Evolutionary conservation across 225 moss, liverwort and hornwort species (phyloP), one percentile per base, ranked within the genome.

Genomic region (Sphagnum tenellum): DNA sequence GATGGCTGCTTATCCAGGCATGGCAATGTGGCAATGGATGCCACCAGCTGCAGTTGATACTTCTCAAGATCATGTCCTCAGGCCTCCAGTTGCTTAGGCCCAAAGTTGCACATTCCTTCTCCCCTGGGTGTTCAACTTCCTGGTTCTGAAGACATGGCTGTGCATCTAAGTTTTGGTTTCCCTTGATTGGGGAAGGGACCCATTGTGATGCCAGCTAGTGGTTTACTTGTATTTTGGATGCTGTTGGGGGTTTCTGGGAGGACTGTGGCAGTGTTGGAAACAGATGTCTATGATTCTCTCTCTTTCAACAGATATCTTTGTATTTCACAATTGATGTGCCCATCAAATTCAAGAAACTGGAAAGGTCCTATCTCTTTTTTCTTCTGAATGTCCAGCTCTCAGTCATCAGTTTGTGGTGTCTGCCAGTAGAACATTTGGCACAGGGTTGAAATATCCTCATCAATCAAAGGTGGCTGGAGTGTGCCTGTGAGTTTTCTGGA

Each of bases 21-120:
- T 91, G 87, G 80, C 88, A 45, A 88, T 95, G 89, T 91, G 94
- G 91, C 94, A 89, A 86, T 95, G 94, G 94, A 88, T 95, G 91
- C 82, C 94, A 57, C 82, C 88, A 53, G 77, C 88, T 50, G 80
- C 84, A 51, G 73, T 91, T 13, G 94, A 95, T 70, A 95, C 91
- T 44, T 95, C 91, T 12, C 94, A 89, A 74, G 94, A 91, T 60
- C 94, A 95, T 74, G 71, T 91, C 51, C 86, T 95, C 73, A 91
- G 89, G 82, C 82, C 94, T 72, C 91, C 89, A 45, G 91, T 88
- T 72, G 94, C 94, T 11, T 89, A 83, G 82, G 50, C 60, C 46
- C 67, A 55, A 60, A 45, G 29, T 29, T 29, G 29, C 29, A 29
- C 29, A 29, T 66, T 71, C 60, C 48, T 51, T 62, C 48, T 68